Conservation (phyloP, 2,329 filamentous ascomycete genomes). For the Boeremia lycopersici region DNA sequence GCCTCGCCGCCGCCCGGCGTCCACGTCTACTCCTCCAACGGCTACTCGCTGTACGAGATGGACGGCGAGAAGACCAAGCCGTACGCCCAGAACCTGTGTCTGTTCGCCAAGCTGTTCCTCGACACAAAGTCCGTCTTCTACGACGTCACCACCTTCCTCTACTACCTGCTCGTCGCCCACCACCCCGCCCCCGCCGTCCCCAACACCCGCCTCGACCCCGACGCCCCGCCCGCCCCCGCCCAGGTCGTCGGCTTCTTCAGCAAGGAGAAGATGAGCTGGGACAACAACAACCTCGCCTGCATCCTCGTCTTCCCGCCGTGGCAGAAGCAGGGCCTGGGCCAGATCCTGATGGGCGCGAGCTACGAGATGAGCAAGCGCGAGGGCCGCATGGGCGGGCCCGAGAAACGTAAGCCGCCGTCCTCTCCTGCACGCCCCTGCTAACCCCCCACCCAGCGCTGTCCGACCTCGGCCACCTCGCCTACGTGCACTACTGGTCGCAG, state of each 20-base stretch:
- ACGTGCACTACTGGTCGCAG: constrained; percentile 83
- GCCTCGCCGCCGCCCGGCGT: constrained; percentile 64
- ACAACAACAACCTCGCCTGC: constrained; percentile 96
- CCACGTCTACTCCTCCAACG: constrained; percentile 77
- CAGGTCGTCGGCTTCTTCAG: constrained; percentile 95
- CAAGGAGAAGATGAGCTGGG: constrained; percentile 98
- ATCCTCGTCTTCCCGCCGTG: constrained; percentile 96
- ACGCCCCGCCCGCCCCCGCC: constrained; percentile 9
- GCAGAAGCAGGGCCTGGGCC: constrained; percentile 87
- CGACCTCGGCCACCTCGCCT: constrained; percentile 81
- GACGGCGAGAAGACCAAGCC: constrained; percentile 87
- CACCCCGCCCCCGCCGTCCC: constrained; percentile 51
- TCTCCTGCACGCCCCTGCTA: no score
- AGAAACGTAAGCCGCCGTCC: constrained; percentile 75
- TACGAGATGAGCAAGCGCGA: constrained; percentile 91
- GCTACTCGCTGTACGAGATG: constrained; percentile 89
- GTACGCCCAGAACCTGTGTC: constrained; percentile 92
- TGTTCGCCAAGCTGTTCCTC: constrained; percentile 96
- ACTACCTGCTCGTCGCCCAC: constrained; percentile 86
- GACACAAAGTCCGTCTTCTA: constrained; percentile 99
- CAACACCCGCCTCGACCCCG: constrained; percentile 35
- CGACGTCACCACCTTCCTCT: constrained; percentile 91
- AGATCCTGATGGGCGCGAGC: constrained; percentile 87
- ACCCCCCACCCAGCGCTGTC: constrained; percentile 73
- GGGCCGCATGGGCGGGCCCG: constrained; percentile 83